Percentiles rank a stretch among this genome's conserved stretches.
Conservation (phyloP, 140 eudicot genomes). For the Oenanthe javanica region DNA sequence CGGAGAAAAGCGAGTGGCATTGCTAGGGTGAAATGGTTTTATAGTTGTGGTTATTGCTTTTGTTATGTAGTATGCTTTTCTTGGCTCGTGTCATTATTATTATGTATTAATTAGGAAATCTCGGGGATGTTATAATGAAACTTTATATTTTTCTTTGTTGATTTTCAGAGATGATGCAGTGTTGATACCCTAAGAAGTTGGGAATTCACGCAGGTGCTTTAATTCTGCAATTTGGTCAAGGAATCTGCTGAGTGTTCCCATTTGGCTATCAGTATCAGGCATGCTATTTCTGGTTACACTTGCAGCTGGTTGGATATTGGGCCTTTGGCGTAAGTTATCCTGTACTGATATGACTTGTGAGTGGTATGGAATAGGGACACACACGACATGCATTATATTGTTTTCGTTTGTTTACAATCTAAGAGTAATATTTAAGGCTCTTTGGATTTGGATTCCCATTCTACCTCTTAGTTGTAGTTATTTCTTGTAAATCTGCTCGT, state of each 20-base stretch:
- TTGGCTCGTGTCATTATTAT: too few species aligned
- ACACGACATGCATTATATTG: background rate
- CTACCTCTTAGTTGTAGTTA: background rate
- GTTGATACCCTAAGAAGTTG: conserved; percentile 35
- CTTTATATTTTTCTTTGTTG: background rate
- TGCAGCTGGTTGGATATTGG: conserved; percentile 38
- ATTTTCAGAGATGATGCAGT: conserved; percentile 63
- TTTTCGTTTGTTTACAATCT: background rate
- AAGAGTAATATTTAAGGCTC: background rate
- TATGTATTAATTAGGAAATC: too few species aligned
- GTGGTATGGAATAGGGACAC: background rate
- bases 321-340: background rate
- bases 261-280: conserved; percentile 48
- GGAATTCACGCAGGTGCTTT: conserved; percentile 71
- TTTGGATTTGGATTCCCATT: background rate
- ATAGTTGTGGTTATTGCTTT: too few species aligned
- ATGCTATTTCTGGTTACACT: conserved; percentile 66
- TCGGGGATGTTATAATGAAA: too few species aligned
- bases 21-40: too few species aligned
- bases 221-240: conserved; percentile 72
- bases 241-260: conserved; percentile 72
- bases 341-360: background rate
- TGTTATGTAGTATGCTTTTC: too few species aligned
- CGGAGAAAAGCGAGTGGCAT: too few species aligned
- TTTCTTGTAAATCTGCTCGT: background rate